Percentiles rank a stretch among this genome's conserved stretches.
These are phyloP conservation scores for Pseudotulostoma volvatum DNA, from an alignment of 495 filamentous ascomycete species.

Conservation along the genomic window DNA sequence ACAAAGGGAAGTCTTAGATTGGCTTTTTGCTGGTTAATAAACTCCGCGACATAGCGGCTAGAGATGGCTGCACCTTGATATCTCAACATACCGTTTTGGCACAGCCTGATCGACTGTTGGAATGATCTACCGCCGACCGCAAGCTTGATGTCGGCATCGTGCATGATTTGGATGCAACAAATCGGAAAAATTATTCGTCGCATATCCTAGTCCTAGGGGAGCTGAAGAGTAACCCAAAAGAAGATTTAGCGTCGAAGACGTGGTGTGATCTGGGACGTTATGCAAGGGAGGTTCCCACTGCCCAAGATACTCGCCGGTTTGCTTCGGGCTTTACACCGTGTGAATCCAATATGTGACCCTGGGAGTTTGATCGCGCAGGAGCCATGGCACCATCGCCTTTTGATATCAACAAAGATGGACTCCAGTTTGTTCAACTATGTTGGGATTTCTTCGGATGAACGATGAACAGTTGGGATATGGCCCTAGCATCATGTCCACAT, in stretches of 20 bases:
- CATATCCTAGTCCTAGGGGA: too few relatives aligned
- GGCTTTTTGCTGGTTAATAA: slow-evolving; percentile 9
- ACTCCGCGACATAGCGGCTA: not conserved
- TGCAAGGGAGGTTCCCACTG: slow-evolving; percentile 30
- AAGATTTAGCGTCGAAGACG: not conserved
- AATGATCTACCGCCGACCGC: slow-evolving; percentile 20
- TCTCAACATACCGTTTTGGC: too few relatives aligned
- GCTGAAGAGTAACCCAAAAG: slow-evolving; percentile 3
- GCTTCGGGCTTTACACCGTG: too few relatives aligned
- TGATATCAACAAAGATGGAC: slow-evolving; percentile 24
- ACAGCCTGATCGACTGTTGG: slow-evolving; percentile 19
- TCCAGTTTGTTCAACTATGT: slow-evolving; percentile 30
- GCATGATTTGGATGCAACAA: slow-evolving; percentile 13
- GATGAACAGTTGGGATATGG: slow-evolving; percentile 31
- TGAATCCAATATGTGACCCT: too few relatives aligned
- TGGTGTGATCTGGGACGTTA: too few relatives aligned
- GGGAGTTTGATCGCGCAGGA: too few relatives aligned
- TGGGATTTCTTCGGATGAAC: slow-evolving; percentile 33
- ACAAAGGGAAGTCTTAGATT: slow-evolving; percentile 9
- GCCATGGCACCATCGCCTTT: slow-evolving; percentile 20
- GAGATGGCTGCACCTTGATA: not conserved
- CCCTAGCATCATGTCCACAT: slow-evolving; percentile 24
- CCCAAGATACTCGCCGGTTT: too few relatives aligned
- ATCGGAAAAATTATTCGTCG: slow-evolving; percentile 21
- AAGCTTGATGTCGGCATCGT: slow-evolving; percentile 32